Base-by-base conservation (phyloP, 306 rosid genomes). In the Lotus japonicus region DNA sequence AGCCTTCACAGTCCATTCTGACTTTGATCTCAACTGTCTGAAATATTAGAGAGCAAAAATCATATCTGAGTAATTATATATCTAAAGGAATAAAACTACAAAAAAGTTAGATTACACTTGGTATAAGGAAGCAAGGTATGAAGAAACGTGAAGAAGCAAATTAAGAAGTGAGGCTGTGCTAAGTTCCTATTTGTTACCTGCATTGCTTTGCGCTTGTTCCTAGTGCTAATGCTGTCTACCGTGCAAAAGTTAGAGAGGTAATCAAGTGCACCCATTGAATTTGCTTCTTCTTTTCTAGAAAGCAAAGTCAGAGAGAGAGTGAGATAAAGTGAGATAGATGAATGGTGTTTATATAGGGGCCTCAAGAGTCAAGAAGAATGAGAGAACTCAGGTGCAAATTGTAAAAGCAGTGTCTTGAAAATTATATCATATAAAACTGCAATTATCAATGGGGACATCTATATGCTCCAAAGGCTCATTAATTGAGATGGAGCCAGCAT, bases 1-100 rank as follows among this genome's bases (percentile, higher is more conserved):
- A 91, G 43, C 97, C 97, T 72, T 89, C 95, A 18, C 96, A 89
- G 74, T 89, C 96, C 90, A 89, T 86, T 77, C 88, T 84, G 33
- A 89, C 92, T 79, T 89, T 89, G 66, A 89, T 86, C 61, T 89
- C 92, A 21, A 84, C 92, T 49, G 88, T 89, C 96, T 89, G 88
- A 42, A 75, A 75, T 67, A 18, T 7, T n/a, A 3, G 53, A 60
- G 59, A n/a, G 15, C 38, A 57, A 70, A 70, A 39, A 2, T 5
- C 49, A 69, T 9, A 21, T 39, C 9, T 10, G 31, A 50, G 7
- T 19, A 53, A 31, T 28, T 7, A 55, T 17, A 52, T n/a, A 33
- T 33, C 8, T 18, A 11, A 19, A 41, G 43, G 10, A 50, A 39
- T 41, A 11, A 41, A 41, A 38, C 9, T 10, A 58, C 7, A 57